Conservation (phyloP, 441 rosid species). For the Pelargonium citronellum region DNA sequence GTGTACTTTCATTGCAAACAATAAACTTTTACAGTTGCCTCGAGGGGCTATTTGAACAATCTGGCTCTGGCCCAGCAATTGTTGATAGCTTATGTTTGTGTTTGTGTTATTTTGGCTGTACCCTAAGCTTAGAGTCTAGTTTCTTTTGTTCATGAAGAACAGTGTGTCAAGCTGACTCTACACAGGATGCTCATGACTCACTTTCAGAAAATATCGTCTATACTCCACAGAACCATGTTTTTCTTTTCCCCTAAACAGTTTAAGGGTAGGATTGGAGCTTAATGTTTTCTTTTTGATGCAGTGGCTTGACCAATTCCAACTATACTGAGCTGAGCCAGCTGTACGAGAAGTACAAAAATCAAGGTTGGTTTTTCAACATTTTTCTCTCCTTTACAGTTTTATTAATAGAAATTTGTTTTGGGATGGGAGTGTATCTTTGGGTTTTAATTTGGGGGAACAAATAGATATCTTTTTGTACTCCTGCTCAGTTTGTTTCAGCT, state of each 20-base stretch:
- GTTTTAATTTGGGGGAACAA: too few relatives aligned
- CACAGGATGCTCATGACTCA: not conserved
- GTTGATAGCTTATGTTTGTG: not conserved
- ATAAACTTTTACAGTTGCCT: not conserved
- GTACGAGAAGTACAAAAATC: constrained; percentile 50
- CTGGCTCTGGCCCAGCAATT: not conserved
- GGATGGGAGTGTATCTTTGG: not conserved
- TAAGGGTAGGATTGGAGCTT: not conserved
- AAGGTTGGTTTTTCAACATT: constrained; percentile 26
- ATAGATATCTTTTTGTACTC: not conserved
- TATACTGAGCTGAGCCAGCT: constrained; percentile 61
- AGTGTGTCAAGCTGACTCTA: not conserved
- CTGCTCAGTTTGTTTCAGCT: not conserved
- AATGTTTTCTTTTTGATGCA: constrained; percentile 23
- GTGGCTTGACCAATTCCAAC: constrained; percentile 70
- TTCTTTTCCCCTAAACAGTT: not conserved
- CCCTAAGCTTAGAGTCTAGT: not conserved
- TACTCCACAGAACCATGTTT: too few relatives aligned
- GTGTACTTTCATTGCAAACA: not conserved
- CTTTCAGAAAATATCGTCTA: not conserved
- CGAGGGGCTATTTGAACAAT: not conserved
- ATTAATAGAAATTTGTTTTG: not conserved
- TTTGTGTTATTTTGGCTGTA: not conserved
- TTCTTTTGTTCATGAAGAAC: not conserved
- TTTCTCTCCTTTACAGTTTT: not conserved